Base-by-base conservation (phyloP, 352 stramenopile species). In the Peronospora belbahrii region DNA sequence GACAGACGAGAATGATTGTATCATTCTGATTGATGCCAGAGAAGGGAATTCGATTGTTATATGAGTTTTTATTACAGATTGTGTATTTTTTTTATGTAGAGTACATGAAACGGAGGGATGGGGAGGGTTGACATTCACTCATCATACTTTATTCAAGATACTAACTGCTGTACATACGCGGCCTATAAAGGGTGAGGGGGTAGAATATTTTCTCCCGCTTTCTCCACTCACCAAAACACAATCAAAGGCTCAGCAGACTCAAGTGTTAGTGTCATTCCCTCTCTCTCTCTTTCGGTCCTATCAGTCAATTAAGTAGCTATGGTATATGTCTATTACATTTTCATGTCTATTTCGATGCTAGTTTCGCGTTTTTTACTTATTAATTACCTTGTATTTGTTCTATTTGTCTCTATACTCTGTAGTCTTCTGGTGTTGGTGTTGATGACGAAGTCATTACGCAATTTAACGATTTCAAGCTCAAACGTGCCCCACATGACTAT, bases 381-480 rank as follows among this genome's bases (percentile, higher is more conserved):
- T n/a, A n/a, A n/a, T n/a, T n/a, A n/a, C n/a, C n/a, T n/a, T n/a
- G n/a, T n/a, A n/a, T n/a, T n/a, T n/a, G n/a, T n/a, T 25, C 15
- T 39, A 6, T 46, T 6, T 11, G 10, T 27, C 8, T 9, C 9
- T 43, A 6, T 23, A n/a, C 14, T 20, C 22, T 33, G 46, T 15
- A 98, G 94, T 88, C 89, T 32, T 97, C 90, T 49, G 91, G 90
- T 71, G 92, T 98, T 46, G 71, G 73, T 81, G 87, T 97, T 52
- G 65, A 86, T 67, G 89, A 97, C 58, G 86, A 96, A 36, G 88
- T 97, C 46, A 76, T 93, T 51, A 85, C 65, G 43, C 80, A 95
- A 66, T 97, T 98, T 70, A 87, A 95, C 52, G 78, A 93, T 56
- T 98, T 98, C 69, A 98, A 98, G 74, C 76, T 98, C 17, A 89